Evolutionary conservation across 495 filamentous ascomycete genomes (phyloP), one percentile per base, ranked within the genome.

Genomic region (Margaritispora aquatica): DNA sequence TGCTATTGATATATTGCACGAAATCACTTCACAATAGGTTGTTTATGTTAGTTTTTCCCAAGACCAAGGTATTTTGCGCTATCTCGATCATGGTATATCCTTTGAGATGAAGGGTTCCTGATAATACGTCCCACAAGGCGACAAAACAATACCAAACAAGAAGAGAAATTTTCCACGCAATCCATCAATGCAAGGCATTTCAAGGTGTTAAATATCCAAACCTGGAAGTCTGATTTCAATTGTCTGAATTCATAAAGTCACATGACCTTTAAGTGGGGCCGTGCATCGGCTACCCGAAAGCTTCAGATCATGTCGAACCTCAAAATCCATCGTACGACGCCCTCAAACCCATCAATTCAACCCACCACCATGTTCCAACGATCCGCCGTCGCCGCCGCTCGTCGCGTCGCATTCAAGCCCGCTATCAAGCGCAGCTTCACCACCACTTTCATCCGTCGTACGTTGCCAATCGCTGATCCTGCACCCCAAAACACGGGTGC

Each of bases 281-380:
- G 19, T 44, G 38, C 15, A n/a, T 44, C 38, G 38, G 38, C 7
- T 44, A 44, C 8, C 38, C 38, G 38, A 44, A 44, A 44, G 38
- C 38, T 44, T 44, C 17, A 9, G 38, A 44, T 44, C 38, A 44
- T 44, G 8, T 44, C 17, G 38, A 44, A 44, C 38, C 38, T 44
- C 38, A 44, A 44, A 44, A 44, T 17, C 38, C 17, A 44, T 44
- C 38, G 38, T 44, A 44, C 38, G 38, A 44, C 38, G 38, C 38
- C 38, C 38, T 34, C 13, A 44, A 44, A 44, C 17, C 38, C 38
- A 44, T 44, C 38, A 44, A 44, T 44, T 44, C 15, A 44, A n/a
- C 7, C 38, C 38, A 44, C 38, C 75, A 79, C 75, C 77, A 94
- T 93, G 88, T 88, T 94, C 70, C 86, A 89, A 76, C 88, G 90